These are phyloP conservation scores for Capillidium heterosporum DNA, from an alignment of 371 early-diverging fungal genomes.

Conservation along the genomic window DNA sequence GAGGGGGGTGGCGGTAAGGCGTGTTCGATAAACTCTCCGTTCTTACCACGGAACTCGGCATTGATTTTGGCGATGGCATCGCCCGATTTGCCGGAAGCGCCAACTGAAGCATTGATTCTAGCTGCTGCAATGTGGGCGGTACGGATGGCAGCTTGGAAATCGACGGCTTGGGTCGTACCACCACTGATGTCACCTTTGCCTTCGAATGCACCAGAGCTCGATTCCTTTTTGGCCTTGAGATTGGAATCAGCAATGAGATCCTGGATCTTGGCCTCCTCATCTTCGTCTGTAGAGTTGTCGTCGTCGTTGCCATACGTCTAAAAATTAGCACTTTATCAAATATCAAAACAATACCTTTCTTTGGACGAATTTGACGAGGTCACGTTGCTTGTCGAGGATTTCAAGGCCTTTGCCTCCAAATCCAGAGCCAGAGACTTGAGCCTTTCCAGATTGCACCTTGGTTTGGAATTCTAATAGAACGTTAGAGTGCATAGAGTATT, in stretches of 20 bases:
- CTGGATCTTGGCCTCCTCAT: neutral
- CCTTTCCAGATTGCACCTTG: slow-evolving; percentile 79
- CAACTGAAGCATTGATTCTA: slow-evolving; percentile 20
- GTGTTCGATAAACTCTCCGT: slow-evolving; percentile 6
- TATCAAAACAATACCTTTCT: slow-evolving; percentile 37
- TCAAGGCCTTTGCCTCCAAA: slow-evolving; percentile 97
- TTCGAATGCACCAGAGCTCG: neutral
- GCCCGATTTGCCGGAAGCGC: slow-evolving; percentile 14
- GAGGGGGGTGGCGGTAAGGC: slow-evolving; percentile 7
- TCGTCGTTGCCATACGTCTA: slow-evolving; percentile 5
- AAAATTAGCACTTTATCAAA: slow-evolving; percentile 4
- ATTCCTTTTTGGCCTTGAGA: slow-evolving; percentile 20
- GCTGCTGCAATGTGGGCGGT: slow-evolving; percentile 28
- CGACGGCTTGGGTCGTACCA: neutral
- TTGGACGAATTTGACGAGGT: slow-evolving; percentile 74
- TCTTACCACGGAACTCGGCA: slow-evolving; percentile 11
- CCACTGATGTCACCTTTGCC: neutral
- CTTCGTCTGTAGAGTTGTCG: slow-evolving; percentile 8
- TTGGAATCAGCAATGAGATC: slow-evolving; percentile 17
- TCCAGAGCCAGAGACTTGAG: slow-evolving; percentile 62
- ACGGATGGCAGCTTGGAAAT: slow-evolving; percentile 8
- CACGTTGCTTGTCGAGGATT: slow-evolving; percentile 81
- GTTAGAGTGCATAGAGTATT: neutral
- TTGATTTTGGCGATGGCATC: slow-evolving; percentile 18
- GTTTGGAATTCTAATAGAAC: slow-evolving; percentile 35